Conservation (phyloP, 805 yeast genomes). For the Saccharomycopsis fermentans region DNA sequence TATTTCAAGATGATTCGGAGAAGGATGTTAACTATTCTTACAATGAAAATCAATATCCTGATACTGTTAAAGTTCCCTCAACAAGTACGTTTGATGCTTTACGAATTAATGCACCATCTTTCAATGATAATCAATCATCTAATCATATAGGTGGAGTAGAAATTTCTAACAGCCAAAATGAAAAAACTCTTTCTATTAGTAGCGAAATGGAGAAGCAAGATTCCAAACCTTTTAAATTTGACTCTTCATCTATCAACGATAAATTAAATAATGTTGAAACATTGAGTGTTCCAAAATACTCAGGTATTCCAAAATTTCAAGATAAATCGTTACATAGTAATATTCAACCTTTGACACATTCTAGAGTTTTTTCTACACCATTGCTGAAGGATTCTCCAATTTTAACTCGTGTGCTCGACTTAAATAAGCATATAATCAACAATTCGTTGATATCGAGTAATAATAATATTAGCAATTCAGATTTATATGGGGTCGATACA, state of each 20-base stretch:
- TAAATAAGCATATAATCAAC: constrained; percentile 1
- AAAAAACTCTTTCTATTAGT: background rate
- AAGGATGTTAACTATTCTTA: background rate
- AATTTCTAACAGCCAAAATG: background rate
- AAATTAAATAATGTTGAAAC: background rate
- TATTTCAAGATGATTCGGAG: background rate
- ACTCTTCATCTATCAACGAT: background rate
- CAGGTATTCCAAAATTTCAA: background rate
- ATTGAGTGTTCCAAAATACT: background rate
- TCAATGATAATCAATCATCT: background rate
- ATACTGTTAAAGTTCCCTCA: background rate
- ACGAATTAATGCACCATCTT: background rate
- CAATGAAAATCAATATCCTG: background rate
- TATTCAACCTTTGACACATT: background rate
- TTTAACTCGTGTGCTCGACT: constrained; percentile 11
- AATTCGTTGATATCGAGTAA: background rate
- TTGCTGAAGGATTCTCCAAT: constrained; percentile 11
- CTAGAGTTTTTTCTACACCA: constrained; percentile 14
- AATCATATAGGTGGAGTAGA: background rate
- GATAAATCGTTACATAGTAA: background rate
- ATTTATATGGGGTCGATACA: background rate
- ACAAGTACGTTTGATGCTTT: background rate
- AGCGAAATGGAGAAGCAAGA: background rate
- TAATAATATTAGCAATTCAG: background rate
- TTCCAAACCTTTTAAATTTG: background rate